Percentiles rank a stretch among this genome's conserved stretches.
These are phyloP conservation scores for Termitomyces sp. DNA, from an alignment of 768 basidiomycete genomes.

Conservation along the genomic window DNA sequence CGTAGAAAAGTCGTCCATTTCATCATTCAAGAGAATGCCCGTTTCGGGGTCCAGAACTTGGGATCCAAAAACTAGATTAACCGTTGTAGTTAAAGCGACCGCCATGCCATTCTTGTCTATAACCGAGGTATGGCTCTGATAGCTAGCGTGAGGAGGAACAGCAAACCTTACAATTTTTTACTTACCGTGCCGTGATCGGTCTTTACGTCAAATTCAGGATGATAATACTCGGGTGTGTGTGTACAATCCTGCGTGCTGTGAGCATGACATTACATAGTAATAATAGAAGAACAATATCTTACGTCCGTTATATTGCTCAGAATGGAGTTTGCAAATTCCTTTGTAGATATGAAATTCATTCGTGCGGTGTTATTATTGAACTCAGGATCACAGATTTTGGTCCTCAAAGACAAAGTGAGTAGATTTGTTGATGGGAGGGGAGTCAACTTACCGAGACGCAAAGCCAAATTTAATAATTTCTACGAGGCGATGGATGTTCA, in stretches of 20 bases:
- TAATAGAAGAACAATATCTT: slow-evolving; percentile 18
- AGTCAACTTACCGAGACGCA: slow-evolving; percentile 33
- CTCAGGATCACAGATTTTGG: slow-evolving; percentile 74
- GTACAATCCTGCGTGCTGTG: slow-evolving; percentile 58
- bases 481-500: slow-evolving; percentile 74
- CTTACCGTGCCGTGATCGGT: slow-evolving; percentile 86
- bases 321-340: slow-evolving; percentile 58
- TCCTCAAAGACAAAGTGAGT: slow-evolving; percentile 35
- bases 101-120: slow-evolving; percentile 86
- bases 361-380: slow-evolving; percentile 51
- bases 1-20: slow-evolving; percentile 93
- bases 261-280: not conserved
- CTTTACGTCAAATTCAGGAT: slow-evolving; percentile 71
- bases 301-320: slow-evolving; percentile 80
- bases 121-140: slow-evolving; percentile 77
- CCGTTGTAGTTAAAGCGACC: slow-evolving; percentile 80
- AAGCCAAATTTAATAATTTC: slow-evolving; percentile 80
- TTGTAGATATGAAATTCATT: slow-evolving; percentile 63
- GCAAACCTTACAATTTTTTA: slow-evolving; percentile 24
- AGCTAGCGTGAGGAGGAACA: not conserved
- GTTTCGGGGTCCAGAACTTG: slow-evolving; percentile 82
- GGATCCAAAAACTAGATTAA: slow-evolving; percentile 89
- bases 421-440: not conserved
- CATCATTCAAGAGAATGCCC: slow-evolving; percentile 87
- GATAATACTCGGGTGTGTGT: slow-evolving; percentile 78